These are phyloP conservation scores for Isochrysis galbana DNA, from an alignment of 78 protist genomes.

Conservation along the genomic window DNA sequence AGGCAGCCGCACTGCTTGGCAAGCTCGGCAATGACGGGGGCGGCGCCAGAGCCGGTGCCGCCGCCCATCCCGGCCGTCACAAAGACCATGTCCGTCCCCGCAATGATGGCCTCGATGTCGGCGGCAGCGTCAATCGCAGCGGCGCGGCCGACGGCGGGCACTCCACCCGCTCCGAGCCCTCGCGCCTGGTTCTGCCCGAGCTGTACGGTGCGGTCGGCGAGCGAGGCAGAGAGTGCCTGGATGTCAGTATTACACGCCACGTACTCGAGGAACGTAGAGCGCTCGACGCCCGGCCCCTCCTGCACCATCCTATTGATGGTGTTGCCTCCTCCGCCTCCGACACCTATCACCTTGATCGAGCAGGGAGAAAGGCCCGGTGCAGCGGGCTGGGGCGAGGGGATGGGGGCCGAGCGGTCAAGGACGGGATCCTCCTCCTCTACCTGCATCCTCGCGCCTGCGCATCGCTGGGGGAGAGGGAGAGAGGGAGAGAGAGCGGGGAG, in stretches of 20 bases:
- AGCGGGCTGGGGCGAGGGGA: neutral
- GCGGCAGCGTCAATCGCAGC: constrained; percentile 71
- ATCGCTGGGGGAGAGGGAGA: too few species aligned
- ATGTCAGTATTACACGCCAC: constrained; percentile 76
- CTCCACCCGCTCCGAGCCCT: constrained; percentile 62
- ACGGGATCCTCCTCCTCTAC: neutral
- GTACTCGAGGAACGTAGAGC: constrained; percentile 58
- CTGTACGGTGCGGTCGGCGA: constrained; percentile 54
- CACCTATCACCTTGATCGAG: neutral
- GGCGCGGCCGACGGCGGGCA: constrained; percentile 63
- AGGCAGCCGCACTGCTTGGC: constrained; percentile 22
- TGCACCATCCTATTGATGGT: constrained; percentile 64
- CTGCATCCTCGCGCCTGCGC: too few species aligned
- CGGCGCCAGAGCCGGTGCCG: constrained; percentile 88
- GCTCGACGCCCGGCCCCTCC: constrained; percentile 10
- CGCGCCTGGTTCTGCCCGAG: constrained; percentile 50
- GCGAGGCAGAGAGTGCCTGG: constrained; percentile 64
- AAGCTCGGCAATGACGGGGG: constrained; percentile 66
- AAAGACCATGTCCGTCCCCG: constrained; percentile 72
- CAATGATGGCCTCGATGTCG: constrained; percentile 48
- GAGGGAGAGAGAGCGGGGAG: too few species aligned
- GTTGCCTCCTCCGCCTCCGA: constrained; percentile 80
- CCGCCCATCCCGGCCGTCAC: constrained; percentile 90
- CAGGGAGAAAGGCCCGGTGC: neutral
- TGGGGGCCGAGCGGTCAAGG: neutral